These are phyloP conservation scores for Mortierella sp. DNA, from an alignment of 371 early-diverging fungal species.

Conservation along the genomic window DNA sequence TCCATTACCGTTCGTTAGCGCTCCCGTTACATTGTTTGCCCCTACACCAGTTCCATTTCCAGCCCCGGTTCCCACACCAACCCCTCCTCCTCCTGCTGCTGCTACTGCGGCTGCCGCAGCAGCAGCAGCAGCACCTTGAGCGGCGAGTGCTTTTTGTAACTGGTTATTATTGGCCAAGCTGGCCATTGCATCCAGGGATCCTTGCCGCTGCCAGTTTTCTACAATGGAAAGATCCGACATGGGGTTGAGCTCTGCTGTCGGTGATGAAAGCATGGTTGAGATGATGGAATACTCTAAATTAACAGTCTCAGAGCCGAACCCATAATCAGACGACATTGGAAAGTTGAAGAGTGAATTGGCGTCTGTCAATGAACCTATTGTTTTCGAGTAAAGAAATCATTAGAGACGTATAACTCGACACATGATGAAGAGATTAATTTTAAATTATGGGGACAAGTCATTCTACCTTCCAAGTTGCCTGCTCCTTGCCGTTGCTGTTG, in stretches of 20 bases:
- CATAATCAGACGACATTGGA: slow-evolving; percentile 57
- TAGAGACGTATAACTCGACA: neutral
- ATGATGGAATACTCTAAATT: slow-evolving; percentile 89
- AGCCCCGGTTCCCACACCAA: slow-evolving; percentile 10
- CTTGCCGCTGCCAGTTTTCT: slow-evolving; percentile 38
- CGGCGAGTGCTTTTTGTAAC: slow-evolving; percentile 39
- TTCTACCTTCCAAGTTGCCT: slow-evolving; percentile 29
- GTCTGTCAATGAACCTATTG: slow-evolving; percentile 29
- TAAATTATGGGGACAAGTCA: neutral
- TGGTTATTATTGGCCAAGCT: slow-evolving; percentile 36
- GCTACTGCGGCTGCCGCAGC: slow-evolving; percentile 28
- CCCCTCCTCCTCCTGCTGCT: neutral
- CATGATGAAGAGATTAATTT: neutral
- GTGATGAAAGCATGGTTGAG: slow-evolving; percentile 80
- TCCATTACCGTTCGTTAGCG: slow-evolving; percentile 20
- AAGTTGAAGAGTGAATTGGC: slow-evolving; percentile 38
- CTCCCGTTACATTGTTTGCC: slow-evolving; percentile 10
- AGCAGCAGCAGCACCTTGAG: slow-evolving; percentile 48
- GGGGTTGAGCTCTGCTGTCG: slow-evolving; percentile 45
- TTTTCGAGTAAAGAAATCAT: neutral
- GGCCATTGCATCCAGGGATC: slow-evolving; percentile 42
- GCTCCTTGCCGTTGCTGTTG: slow-evolving; percentile 22
- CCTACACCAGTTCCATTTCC: neutral
- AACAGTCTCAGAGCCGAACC: slow-evolving; percentile 87
- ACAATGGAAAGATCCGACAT: slow-evolving; percentile 53